phyloP scores from a whole-genome alignment of 352 stramenopile genomes.

The Halophytophthora batemanensis region DNA sequence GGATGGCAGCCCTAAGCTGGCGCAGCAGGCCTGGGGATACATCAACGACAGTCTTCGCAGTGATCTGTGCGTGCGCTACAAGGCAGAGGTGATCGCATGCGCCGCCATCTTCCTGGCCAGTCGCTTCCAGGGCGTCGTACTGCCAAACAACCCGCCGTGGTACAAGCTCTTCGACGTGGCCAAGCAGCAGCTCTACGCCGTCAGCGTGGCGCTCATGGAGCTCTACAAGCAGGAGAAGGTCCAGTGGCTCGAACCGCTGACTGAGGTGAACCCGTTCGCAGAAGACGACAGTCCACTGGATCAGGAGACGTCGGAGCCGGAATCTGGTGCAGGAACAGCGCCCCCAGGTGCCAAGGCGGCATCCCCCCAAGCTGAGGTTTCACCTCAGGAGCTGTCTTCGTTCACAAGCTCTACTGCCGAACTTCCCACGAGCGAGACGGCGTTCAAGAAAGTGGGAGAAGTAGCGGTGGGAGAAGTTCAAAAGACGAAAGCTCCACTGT shows the following conservation, averaged over 20 bases:
- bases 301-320: slow-evolving; percentile 6
- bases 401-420: slow-evolving; percentile 4
- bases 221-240: slow-evolving; percentile 59
- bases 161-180: slow-evolving; percentile 71
- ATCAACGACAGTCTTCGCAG: slow-evolving; percentile 88
- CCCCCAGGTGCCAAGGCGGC: slow-evolving; percentile 7
- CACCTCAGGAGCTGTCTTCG: slow-evolving; percentile 11
- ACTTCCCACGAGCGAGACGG: not conserved
- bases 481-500: not conserved
- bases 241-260: slow-evolving; percentile 72
- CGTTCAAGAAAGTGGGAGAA: not conserved
- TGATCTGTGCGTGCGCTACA: slow-evolving; percentile 83
- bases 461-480: not conserved
- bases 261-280: slow-evolving; percentile 62
- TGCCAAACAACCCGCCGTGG: slow-evolving; percentile 60
- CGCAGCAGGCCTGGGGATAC: slow-evolving; percentile 87
- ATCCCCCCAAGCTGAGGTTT: slow-evolving; percentile 5
- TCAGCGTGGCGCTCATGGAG: slow-evolving; percentile 52
- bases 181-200: slow-evolving; percentile 39
- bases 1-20: slow-evolving; percentile 61
- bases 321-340: slow-evolving; percentile 1
- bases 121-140: slow-evolving; percentile 46
- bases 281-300: slow-evolving; percentile 43
- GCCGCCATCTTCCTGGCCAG: slow-evolving; percentile 87
- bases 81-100: slow-evolving; percentile 84